phyloP scores from a whole-genome alignment of 495 filamentous ascomycete genomes.

The Chlorociboria aeruginascens region DNA sequence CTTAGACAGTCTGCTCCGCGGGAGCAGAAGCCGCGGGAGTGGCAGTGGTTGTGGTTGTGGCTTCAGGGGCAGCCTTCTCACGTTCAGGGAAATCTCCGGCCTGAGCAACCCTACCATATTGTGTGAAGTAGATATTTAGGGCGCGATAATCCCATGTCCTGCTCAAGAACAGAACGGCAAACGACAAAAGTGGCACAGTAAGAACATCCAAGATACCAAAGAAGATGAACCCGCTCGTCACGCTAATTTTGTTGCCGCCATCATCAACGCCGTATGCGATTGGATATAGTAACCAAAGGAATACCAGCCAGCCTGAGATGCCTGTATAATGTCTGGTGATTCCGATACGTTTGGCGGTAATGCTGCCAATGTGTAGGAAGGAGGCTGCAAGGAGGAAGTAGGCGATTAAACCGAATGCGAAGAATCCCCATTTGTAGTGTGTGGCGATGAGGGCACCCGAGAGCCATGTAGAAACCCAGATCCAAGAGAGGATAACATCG shows the following conservation, averaged over 20 bases:
- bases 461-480: constrained; percentile 52
- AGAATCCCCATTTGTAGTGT: constrained; percentile 61
- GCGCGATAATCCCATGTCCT: constrained; percentile 31
- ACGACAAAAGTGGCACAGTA: constrained; percentile 42
- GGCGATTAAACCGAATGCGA: constrained; percentile 46
- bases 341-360: constrained; percentile 40
- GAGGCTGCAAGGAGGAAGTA: constrained; percentile 46
- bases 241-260: constrained; percentile 53
- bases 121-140: constrained; percentile 40
- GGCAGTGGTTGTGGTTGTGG: not conserved
- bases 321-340: constrained; percentile 38
- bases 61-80: constrained; percentile 3
- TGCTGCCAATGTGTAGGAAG: constrained; percentile 37
- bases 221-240: constrained; percentile 53
- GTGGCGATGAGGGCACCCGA: constrained; percentile 45
- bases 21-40: not conserved
- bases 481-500: constrained; percentile 41
- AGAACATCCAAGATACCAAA: constrained; percentile 62
- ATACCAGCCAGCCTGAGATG: constrained; percentile 37
- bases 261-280: constrained; percentile 56
- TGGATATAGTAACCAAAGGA: constrained; percentile 57
- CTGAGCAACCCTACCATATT: constrained; percentile 36
- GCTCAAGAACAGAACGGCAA: constrained; percentile 31
- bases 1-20: not conserved
- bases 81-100: constrained; percentile 30